These are phyloP conservation scores for Sporothrix curviconia DNA, from an alignment of 2,329 filamentous ascomycete genomes.

Conservation along the genomic window DNA sequence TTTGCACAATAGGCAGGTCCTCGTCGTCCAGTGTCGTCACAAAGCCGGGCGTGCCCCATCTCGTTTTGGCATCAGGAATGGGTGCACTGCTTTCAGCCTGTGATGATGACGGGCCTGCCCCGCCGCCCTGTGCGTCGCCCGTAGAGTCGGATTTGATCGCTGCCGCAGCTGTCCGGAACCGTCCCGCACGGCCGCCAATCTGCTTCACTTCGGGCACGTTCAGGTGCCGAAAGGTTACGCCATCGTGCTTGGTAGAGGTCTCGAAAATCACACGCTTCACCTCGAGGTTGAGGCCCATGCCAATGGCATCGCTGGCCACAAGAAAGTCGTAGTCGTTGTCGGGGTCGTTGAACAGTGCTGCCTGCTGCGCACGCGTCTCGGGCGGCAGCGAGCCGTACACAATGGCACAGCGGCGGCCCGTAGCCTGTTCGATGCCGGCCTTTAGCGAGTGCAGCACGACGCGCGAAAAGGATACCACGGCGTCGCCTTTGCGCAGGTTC, in stretches of 20 bases:
- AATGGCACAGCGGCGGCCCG: slow-evolving; percentile 76
- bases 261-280: slow-evolving; percentile 91
- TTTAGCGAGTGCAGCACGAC: slow-evolving; percentile 76
- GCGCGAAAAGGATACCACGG: slow-evolving; percentile 80
- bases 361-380: slow-evolving; percentile 87
- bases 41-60: slow-evolving; percentile 45
- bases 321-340: slow-evolving; percentile 93
- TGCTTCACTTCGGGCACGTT: slow-evolving; percentile 80
- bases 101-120: too few species aligned
- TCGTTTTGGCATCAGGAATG: slow-evolving; percentile 5
- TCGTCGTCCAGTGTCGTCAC: slow-evolving; percentile 71
- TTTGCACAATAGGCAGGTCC: slow-evolving; percentile 58
- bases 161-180: slow-evolving; percentile 67
- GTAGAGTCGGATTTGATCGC: slow-evolving; percentile 28
- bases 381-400: slow-evolving; percentile 90
- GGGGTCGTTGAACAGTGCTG: slow-evolving; percentile 87
- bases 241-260: slow-evolving; percentile 65
- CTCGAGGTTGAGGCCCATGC: slow-evolving; percentile 92
- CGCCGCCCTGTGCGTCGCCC: neutral
- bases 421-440: slow-evolving; percentile 65
- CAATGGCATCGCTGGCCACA: slow-evolving; percentile 73
- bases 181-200: slow-evolving; percentile 86
- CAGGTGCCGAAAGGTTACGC: slow-evolving; percentile 50
- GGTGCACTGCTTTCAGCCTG: neutral
- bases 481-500: slow-evolving; percentile 79